Evolutionary conservation across 169 alveolate genomes (phyloP).

Genomic region (Eimeria sp.): DNA sequence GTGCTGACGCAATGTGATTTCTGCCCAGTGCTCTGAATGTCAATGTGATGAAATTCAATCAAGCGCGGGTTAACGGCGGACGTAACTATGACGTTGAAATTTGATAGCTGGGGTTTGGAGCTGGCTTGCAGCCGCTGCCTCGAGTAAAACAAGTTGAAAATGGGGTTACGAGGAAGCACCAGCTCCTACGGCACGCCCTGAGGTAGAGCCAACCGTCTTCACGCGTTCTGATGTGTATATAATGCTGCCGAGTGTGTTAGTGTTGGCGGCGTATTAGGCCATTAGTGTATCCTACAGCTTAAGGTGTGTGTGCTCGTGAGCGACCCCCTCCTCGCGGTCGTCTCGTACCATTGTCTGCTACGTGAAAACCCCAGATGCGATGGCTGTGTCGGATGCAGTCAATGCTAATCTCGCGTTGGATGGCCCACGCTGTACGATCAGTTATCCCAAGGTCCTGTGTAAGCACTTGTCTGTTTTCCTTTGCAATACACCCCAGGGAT

Average conservation of each 20-base stretch:
- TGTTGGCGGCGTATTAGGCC: too few relatives aligned
- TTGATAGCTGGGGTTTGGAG: constrained; percentile 62
- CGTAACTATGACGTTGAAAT: constrained; percentile 91
- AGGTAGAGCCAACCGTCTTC: too few relatives aligned
- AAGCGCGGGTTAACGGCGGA: constrained; percentile 26
- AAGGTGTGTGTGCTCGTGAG: not conserved
- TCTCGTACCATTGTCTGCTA: not conserved
- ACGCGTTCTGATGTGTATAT: too few relatives aligned
- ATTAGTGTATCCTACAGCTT: not conserved
- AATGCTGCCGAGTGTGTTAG: too few relatives aligned
- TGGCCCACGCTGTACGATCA: too few relatives aligned
- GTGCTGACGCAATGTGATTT: too few relatives aligned
- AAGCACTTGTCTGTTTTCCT: too few relatives aligned
- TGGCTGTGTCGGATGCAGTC: not conserved
- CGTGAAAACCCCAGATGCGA: not conserved
- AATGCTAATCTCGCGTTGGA: not conserved
- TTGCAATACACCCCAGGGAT: too few relatives aligned
- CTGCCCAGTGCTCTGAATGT: constrained; percentile 95
- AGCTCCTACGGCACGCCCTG: too few relatives aligned
- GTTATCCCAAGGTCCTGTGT: too few relatives aligned
- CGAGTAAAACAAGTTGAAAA: not conserved
- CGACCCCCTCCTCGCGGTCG: not conserved
- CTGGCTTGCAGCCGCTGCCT: not conserved
- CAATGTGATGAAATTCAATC: constrained; percentile 14
- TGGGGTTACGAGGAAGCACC: too few relatives aligned